Percentiles rank a stretch among this genome's conserved stretches.
Evolutionary conservation across 345 rosid species (phyloP).

Genomic region (Hibiscus tridactylites): DNA sequence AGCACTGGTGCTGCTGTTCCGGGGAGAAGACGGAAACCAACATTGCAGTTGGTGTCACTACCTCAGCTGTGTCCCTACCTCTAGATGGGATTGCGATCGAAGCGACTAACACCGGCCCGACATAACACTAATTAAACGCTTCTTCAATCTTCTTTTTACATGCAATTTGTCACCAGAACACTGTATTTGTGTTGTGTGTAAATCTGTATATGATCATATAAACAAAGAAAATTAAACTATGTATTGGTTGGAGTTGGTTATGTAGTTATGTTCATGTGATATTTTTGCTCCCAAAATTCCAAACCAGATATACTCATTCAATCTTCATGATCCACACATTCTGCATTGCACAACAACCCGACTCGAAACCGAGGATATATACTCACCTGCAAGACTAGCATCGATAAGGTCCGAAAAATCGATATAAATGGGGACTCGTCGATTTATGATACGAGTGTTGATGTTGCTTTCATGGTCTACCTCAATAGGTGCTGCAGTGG

Average conservation of each 20-base stretch:
- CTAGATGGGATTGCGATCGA: constrained; percentile 60
- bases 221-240: too few relatives aligned
- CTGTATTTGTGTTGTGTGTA: background rate
- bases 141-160: too few relatives aligned
- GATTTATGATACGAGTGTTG: background rate
- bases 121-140: too few relatives aligned
- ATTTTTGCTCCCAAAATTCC: background rate
- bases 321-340: constrained; percentile 18
- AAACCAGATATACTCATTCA: constrained; percentile 6
- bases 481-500: constrained; percentile 22
- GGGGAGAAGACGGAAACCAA: constrained; percentile 55
- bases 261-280: too few relatives aligned
- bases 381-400: background rate
- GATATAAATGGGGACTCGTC: background rate
- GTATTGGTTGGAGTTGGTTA: too few relatives aligned
- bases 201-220: background rate
- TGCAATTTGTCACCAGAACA: background rate
- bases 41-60: constrained; percentile 88
- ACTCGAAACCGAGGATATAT: constrained; percentile 5
- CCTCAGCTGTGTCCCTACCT: constrained; percentile 75
- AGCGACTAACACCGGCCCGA: background rate
- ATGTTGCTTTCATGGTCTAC: constrained; percentile 10
- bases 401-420: background rate
- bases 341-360: constrained; percentile 25
- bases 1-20: constrained; percentile 57